Conservation (phyloP, 352 stramenopile species). For the Phytophthora boehmeriae region DNA sequence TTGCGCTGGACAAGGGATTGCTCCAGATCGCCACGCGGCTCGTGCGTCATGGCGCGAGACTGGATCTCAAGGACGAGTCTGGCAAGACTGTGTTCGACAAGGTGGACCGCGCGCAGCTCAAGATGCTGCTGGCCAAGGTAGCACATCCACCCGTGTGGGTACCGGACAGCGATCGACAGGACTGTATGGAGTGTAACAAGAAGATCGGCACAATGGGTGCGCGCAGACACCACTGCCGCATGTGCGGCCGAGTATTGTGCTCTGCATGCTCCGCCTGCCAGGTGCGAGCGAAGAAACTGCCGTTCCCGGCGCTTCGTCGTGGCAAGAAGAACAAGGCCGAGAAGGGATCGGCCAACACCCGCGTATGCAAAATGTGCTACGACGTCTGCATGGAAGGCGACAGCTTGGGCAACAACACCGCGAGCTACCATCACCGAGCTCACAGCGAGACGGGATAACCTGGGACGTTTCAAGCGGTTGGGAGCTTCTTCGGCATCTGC, state of each 20-base stretch:
- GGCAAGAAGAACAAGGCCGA: constrained; percentile 63
- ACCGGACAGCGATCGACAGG: constrained; percentile 43
- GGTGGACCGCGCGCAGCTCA: constrained; percentile 43
- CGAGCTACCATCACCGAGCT: constrained; percentile 9
- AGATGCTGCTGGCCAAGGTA: constrained; percentile 61
- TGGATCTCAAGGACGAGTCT: constrained; percentile 64
- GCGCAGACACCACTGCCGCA: constrained; percentile 64
- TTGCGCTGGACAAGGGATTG: constrained; percentile 62
- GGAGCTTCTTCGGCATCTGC: constrained; percentile 16
- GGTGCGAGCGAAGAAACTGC: constrained; percentile 53
- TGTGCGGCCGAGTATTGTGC: constrained; percentile 63
- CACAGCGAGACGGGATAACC: constrained; percentile 34
- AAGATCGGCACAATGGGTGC: constrained; percentile 47
- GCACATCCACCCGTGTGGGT: constrained; percentile 55
- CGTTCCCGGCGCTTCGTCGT: constrained; percentile 44
- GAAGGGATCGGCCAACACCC: constrained; percentile 54
- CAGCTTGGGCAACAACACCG: constrained; percentile 13
- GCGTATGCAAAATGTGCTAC: constrained; percentile 79
- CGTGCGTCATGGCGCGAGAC: constrained; percentile 55
- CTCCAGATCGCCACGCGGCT: constrained; percentile 56
- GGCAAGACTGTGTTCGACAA: constrained; percentile 76
- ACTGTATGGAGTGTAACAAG: constrained; percentile 70
- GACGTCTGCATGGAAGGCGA: constrained; percentile 50
- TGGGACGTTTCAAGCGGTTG: background rate
- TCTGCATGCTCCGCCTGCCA: constrained; percentile 50